These are phyloP conservation scores for Neopestalotiopsis sp. DNA, from an alignment of 2,329 filamentous ascomycete genomes.

Conservation along the genomic window DNA sequence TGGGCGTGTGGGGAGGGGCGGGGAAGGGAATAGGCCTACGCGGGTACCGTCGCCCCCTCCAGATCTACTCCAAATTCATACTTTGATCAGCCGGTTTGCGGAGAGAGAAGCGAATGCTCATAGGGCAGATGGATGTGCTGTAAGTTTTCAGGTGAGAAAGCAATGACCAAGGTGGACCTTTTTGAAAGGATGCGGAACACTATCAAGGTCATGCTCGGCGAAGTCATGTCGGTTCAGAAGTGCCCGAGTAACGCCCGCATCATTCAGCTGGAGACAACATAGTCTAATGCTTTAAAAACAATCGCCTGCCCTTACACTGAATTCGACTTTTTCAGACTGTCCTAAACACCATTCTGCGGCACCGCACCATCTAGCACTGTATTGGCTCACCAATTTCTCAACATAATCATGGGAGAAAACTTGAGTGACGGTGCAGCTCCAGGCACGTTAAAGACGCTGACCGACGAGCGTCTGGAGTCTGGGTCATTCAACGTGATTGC, in stretches of 20 bases:
- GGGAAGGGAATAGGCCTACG: not conserved
- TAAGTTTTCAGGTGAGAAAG: not conserved
- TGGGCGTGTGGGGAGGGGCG: not conserved
- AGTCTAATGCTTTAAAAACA: too few relatives aligned
- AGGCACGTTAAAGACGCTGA: not conserved
- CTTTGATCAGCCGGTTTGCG: not conserved
- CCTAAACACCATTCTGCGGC: not conserved
- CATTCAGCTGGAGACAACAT: too few relatives aligned
- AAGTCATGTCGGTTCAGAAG: not conserved
- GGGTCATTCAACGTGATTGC: constrained; percentile 61
- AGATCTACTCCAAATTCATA: not conserved
- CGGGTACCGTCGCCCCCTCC: not conserved
- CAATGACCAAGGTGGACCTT: not conserved
- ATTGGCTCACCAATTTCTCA: too few relatives aligned
- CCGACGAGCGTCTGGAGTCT: constrained; percentile 32
- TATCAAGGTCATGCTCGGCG: not conserved
- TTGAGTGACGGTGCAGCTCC: not conserved
- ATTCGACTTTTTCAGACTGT: not conserved
- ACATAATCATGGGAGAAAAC: not conserved
- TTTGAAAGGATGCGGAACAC: not conserved
- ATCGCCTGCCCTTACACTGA: not conserved
- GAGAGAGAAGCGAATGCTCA: not conserved
- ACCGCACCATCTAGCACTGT: too few relatives aligned
- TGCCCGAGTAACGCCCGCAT: not conserved
- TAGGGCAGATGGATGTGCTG: not conserved